Conservation (phyloP, 2,329 filamentous ascomycete species). For the Xylariaceae sp. region DNA sequence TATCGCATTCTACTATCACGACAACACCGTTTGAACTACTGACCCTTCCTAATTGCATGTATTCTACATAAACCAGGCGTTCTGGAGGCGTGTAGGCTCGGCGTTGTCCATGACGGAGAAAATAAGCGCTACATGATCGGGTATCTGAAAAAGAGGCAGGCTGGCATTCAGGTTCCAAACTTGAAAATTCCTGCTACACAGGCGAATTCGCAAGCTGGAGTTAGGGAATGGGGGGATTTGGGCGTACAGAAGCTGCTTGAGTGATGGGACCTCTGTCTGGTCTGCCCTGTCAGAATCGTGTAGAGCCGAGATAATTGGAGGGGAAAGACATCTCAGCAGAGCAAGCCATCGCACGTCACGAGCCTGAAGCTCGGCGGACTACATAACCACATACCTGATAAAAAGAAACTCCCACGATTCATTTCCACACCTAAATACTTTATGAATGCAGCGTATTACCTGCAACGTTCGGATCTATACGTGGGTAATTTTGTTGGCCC, state of each 20-base stretch:
- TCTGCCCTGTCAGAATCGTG: background rate
- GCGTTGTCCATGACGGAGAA: slow-evolving; percentile 13
- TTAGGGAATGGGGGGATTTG: background rate
- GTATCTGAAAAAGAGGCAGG: slow-evolving; percentile 2
- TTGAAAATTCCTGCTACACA: background rate
- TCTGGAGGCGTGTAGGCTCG: slow-evolving; percentile 6
- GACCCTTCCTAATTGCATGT: background rate
- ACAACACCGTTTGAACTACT: slow-evolving; percentile 64
- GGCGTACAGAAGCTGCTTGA: slow-evolving; percentile 1
- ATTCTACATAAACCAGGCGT: too few species aligned
- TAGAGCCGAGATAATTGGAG: background rate
- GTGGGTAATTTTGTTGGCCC: too few species aligned
- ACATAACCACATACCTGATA: too few species aligned
- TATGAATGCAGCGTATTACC: too few species aligned
- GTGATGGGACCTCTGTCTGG: background rate
- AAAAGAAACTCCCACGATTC: too few species aligned
- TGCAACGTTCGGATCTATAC: too few species aligned
- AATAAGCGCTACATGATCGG: background rate
- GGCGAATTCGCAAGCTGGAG: background rate
- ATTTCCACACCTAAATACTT: too few species aligned
- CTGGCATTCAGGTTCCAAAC: background rate
- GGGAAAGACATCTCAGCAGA: too few species aligned
- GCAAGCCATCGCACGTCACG: too few species aligned
- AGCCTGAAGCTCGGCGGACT: too few species aligned
- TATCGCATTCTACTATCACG: slow-evolving; percentile 92